Base-by-base conservation (phyloP, 2,329 filamentous ascomycete genomes). In the Botrytis porri region DNA sequence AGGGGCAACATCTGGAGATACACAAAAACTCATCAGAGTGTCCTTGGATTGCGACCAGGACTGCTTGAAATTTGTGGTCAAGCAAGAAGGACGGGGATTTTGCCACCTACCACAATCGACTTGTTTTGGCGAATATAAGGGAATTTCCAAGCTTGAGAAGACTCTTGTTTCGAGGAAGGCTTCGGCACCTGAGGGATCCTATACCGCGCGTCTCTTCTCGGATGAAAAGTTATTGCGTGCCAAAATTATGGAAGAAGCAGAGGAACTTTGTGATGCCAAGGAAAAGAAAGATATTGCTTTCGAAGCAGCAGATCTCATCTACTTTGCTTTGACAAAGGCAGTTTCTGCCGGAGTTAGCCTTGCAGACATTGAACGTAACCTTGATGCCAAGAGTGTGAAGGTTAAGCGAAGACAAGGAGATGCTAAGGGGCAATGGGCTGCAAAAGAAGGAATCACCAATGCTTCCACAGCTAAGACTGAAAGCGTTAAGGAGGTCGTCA, bases 171-270 rank as follows among this genome's bases (percentile, higher is more conserved):
- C 90, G 59, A 91, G 96, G 78, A 97, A 96, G 81, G 83, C 88
- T 60, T 93, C 92, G 29, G 95, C 95, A 0, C 95, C 96, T 0
- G 88, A 88, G 76, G 95, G 95, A 1, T 99, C 96, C 20, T 99
- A 99, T 82, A 99, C 96, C 7, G 93, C 94, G 29, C 88, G 95
- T 48, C 85, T 99, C 1, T 99, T 98, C 85, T 95, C 92, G 29
- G 96, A 99, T 76, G 89, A 93, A 78, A 95, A 97, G 82, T 87
- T 99, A 72, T 84, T 98, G 71, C 88, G 93, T 61, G 96, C 96
- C 4, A 99, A 99, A 86, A 98, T 99, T 72, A 97, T 98, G 90
- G 96, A 99, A 83, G 96, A 99, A 82, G 96, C 96, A 0, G 93
- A 97, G 80, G 96, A 99, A 84, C 87, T 99, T 60, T 98, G 95